These are phyloP conservation scores for Amphichorda felina DNA, from an alignment of 2,329 filamentous ascomycete genomes.

Conservation along the genomic window DNA sequence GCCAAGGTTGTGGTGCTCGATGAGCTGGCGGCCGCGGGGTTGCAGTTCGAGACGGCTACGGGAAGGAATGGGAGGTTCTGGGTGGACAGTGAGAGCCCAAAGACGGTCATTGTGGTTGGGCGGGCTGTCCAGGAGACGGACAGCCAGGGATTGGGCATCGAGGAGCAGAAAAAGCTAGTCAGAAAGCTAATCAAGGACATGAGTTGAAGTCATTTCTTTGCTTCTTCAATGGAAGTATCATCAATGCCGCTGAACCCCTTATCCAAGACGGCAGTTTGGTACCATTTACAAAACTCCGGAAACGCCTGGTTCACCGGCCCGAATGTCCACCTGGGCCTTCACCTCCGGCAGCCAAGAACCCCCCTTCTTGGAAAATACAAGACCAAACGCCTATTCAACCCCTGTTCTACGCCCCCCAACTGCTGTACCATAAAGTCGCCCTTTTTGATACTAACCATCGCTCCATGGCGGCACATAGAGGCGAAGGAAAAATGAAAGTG, in stretches of 20 bases:
- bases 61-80: conserved; percentile 88
- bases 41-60: conserved; percentile 87
- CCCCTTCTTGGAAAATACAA: no score
- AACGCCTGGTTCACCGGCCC: background rate
- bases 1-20: conserved; percentile 65
- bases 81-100: conserved; percentile 70
- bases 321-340: background rate
- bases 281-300: background rate
- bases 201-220: conserved; percentile 20
- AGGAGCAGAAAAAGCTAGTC: conserved; percentile 60
- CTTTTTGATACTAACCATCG: no score
- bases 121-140: conserved; percentile 71
- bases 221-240: no score
- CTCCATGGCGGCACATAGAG: background rate
- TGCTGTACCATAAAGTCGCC: no score
- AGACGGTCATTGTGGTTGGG: conserved; percentile 66
- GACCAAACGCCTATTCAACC: no score
- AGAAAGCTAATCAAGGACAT: conserved; percentile 51
- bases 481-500: background rate
- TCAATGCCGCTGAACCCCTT: no score
- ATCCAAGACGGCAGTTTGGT: background rate
- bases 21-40: conserved; percentile 60
- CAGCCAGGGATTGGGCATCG: conserved; percentile 46
- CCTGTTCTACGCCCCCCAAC: no score
- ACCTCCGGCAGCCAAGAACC: background rate